Evolutionary conservation across 2,329 filamentous ascomycete species (phyloP), one percentile per base, ranked within the genome.

Genomic region (Botrytis byssoidea): DNA sequence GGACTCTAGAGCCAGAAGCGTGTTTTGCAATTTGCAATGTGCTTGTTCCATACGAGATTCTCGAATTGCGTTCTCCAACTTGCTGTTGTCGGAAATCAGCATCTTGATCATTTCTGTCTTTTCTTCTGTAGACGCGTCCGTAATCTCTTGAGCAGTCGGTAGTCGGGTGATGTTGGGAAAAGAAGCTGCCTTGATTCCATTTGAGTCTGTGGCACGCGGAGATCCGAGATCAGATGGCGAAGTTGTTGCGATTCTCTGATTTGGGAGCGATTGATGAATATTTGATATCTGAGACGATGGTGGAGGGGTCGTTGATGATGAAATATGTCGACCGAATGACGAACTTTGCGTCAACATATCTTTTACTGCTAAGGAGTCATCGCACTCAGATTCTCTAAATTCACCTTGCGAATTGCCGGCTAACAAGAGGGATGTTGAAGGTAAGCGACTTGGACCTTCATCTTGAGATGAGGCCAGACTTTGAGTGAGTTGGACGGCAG

Each of bases 11-110:
- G 89, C 90, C 42, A 97, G 87, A 80, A 98, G 88, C 78, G 92
- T 94, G 80, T 95, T 92, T 82, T 98, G 95, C 72, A 98, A 85
- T 83, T 96, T 97, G 84, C 96, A 92, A 81, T 98, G 95, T 46
- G 95, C 93, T 25, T 92, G 91, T 74, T 95, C 92, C 85, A 94
- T 95, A 79, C 96, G 93, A 73, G 89, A 87, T 77, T 92, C 90
- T 75, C 87, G 85, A n/a, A 90, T 81, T 44, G 73, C 71, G 46
- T 75, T 74, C n/a, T 79, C 77, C 67, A 91, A 83, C 78, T 85
- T 87, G 64, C 86, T 85, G 74, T 90, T 87, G 77, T 91, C 87
- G 35, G 85, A 85, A 60, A 90, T 82, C 75, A 85, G 86, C 4
- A 83, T 82, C 74, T 88, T 84, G 67, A 91, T 81, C 86, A 90